These are phyloP conservation scores for Daldinia concentrica DNA, from an alignment of 495 filamentous ascomycete genomes.

Conservation along the genomic window DNA sequence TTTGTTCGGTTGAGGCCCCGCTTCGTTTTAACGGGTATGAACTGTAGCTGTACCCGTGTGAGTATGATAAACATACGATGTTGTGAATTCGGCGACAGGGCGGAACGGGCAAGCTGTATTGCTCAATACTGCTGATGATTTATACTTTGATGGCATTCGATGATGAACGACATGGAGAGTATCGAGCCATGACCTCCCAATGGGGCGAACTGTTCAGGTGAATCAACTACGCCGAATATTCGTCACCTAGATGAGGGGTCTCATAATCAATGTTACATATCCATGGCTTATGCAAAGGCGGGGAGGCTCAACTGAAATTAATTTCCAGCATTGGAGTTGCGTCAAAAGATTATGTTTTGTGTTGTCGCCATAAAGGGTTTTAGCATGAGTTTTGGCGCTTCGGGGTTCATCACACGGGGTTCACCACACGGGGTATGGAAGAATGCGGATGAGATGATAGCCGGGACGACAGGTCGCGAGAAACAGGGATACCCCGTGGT, in stretches of 20 bases:
- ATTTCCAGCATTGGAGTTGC: slow-evolving; percentile 22
- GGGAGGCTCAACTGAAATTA: slow-evolving; percentile 24
- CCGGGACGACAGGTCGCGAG: slow-evolving; percentile 13
- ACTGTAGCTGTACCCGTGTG: neutral
- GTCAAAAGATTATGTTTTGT: slow-evolving; percentile 19
- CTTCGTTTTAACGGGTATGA: neutral
- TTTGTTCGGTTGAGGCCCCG: slow-evolving; percentile 47
- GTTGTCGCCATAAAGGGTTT: slow-evolving; percentile 27
- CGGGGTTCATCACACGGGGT: slow-evolving; percentile 7
- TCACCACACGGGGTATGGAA: slow-evolving; percentile 9
- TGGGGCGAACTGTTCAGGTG: slow-evolving; percentile 6
- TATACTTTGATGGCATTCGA: slow-evolving; percentile 15
- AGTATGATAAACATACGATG: neutral
- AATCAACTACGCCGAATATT: slow-evolving; percentile 25
- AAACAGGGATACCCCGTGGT: slow-evolving; percentile 31
- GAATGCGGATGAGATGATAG: slow-evolving; percentile 7
- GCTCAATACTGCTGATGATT: slow-evolving; percentile 9
- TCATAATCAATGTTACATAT: slow-evolving; percentile 8
- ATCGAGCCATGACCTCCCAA: neutral
- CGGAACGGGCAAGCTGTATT: neutral
- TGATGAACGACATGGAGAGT: slow-evolving; percentile 1
- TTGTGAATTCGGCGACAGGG: neutral
- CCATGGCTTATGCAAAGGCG: slow-evolving; percentile 8
- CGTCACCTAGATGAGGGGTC: neutral
- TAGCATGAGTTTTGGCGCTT: slow-evolving; percentile 38